These are phyloP conservation scores for Capsella bursapastoris DNA, from an alignment of 345 rosid genomes.

Conservation along the genomic window DNA sequence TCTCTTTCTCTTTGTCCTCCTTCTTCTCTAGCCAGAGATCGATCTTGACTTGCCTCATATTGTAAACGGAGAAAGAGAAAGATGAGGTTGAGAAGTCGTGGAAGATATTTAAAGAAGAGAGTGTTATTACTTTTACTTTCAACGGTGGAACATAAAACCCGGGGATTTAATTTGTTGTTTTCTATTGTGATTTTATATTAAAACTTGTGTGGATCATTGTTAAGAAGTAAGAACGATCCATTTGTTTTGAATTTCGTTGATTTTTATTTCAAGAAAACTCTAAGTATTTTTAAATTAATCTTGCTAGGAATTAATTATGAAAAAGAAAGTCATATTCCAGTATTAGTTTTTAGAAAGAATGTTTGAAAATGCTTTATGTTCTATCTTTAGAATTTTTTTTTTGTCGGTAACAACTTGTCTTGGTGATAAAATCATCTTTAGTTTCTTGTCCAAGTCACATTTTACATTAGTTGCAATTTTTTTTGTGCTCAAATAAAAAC, in stretches of 20 bases:
- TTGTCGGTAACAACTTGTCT: background rate
- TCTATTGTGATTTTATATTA: background rate
- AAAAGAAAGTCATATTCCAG: background rate
- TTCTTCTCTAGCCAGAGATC: slow-evolving; percentile 9
- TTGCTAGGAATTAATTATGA: background rate
- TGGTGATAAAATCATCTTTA: background rate
- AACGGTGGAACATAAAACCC: slow-evolving; percentile 28
- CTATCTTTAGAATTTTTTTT: background rate
- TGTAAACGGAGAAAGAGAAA: slow-evolving; percentile 1
- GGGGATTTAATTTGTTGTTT: background rate
- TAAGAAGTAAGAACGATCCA: background rate
- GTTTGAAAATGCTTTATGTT: background rate
- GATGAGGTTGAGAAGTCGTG: background rate
- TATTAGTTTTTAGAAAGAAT: background rate
- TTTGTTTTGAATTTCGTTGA: background rate
- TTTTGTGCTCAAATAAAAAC: background rate
- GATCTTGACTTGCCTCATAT: slow-evolving; percentile 36
- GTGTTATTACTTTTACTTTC: slow-evolving; percentile 16
- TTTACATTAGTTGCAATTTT: background rate
- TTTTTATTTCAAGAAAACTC: too few species aligned
- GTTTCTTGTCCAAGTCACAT: background rate
- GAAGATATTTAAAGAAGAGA: background rate
- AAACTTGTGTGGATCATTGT: background rate
- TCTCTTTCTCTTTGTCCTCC: slow-evolving; percentile 29
- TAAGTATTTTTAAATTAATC: background rate